Evolutionary conservation across 2,329 filamentous ascomycete genomes (phyloP), one percentile per base, ranked within the genome.

Genomic region (Lecanicillium sp.): DNA sequence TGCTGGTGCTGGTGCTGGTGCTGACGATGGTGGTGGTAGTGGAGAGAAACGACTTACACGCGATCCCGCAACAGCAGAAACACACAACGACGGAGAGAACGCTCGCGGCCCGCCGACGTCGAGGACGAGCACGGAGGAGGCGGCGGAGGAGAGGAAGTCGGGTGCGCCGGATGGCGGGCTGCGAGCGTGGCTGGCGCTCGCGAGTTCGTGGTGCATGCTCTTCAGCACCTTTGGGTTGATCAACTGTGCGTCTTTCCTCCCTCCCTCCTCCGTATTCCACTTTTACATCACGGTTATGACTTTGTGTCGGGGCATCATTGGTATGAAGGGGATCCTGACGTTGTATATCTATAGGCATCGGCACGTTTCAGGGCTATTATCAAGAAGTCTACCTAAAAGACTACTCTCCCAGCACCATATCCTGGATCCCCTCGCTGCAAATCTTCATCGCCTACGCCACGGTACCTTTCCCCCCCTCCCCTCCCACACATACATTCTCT

Each of bases 281-380:
- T 33, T 17, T 9, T 14, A 26, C n/a, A 38, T 19, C 6, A 11
- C 15, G 4, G 11, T 12, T 15, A 21, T n/a, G n/a, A n/a, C n/a
- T n/a, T n/a, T n/a, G n/a, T n/a, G n/a, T n/a, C n/a, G n/a, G n/a
- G n/a, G n/a, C n/a, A n/a, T n/a, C n/a, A n/a, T n/a, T n/a, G n/a
- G n/a, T n/a, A n/a, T n/a, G n/a, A n/a, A n/a, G n/a, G n/a, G n/a
- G n/a, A n/a, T n/a, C n/a, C n/a, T n/a, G n/a, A n/a, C n/a, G n/a
- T n/a, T n/a, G n/a, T n/a, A n/a, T 23, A 1, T 3, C 4, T 6
- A 11, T 14, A 62, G 59, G 56, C 44, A 55, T 64, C n/a, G 75
- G 75, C 5, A 65, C 75, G 4, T 78, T 78, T 56, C 74, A 78
- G 56, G 67, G 69, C 23, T 77, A 78, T 56, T 79, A 78, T 50